Percentiles rank a stretch among this genome's conserved stretches.
Evolutionary conservation across 805 yeast species (phyloP).

Genomic region (Lachancea lanzarotensis): DNA sequence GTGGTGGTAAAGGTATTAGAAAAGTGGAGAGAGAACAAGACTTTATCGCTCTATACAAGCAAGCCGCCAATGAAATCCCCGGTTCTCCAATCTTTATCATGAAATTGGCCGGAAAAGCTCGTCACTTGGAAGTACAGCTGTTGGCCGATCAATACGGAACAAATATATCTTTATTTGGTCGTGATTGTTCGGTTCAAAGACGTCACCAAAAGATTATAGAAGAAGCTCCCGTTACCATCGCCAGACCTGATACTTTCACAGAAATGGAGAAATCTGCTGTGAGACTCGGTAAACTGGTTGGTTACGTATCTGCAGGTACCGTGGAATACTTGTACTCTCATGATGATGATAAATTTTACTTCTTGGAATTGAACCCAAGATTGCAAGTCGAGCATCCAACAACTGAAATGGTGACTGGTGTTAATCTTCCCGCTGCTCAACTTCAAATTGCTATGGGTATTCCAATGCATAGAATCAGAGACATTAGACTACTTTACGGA

Average conservation of each 20-base stretch:
- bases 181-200: slow-evolving; percentile 99
- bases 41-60: slow-evolving; percentile 70
- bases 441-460: slow-evolving; percentile 99
- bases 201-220: slow-evolving; percentile 98
- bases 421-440: slow-evolving; percentile 96
- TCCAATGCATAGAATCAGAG: slow-evolving; percentile 90
- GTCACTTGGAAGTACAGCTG: slow-evolving; percentile 97
- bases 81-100: slow-evolving; percentile 98
- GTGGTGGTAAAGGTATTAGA: slow-evolving; percentile 99
- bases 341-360: slow-evolving; percentile 90
- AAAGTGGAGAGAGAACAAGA: slow-evolving; percentile 83
- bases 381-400: slow-evolving; percentile 99
- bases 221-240: slow-evolving; percentile 98
- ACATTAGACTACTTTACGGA: slow-evolving; percentile 88
- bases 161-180: slow-evolving; percentile 92
- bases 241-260: slow-evolving; percentile 75
- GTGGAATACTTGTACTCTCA: slow-evolving; percentile 95
- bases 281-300: slow-evolving; percentile 91
- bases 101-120: slow-evolving; percentile 95
- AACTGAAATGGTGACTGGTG: slow-evolving; percentile 99
- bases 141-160: slow-evolving; percentile 98
- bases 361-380: slow-evolving; percentile 95
- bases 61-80: slow-evolving; percentile 96
- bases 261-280: slow-evolving; percentile 97
- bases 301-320: slow-evolving; percentile 98